Evolutionary conservation across 495 filamentous ascomycete species (phyloP).

Genomic region (Thozetella sp.): DNA sequence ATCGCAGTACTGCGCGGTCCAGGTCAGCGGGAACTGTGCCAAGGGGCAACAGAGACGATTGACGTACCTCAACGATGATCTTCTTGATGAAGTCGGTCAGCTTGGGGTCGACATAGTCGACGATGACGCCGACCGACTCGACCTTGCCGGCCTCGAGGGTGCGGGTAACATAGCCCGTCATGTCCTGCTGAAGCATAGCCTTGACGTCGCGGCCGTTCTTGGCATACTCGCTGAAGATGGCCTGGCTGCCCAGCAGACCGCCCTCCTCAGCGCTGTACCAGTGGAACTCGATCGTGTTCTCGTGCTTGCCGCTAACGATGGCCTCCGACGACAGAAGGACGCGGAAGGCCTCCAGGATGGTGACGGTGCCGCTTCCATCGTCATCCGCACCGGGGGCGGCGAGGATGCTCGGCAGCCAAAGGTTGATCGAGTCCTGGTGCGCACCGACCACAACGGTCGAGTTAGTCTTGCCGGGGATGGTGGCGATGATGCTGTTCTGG

Average conservation of each 20-base stretch:
- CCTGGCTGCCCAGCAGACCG: slow-evolving; percentile 87
- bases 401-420: slow-evolving; percentile 83
- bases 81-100: slow-evolving; percentile 93
- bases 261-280: slow-evolving; percentile 98
- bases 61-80: slow-evolving; percentile 69
- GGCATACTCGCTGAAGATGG: slow-evolving; percentile 86
- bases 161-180: slow-evolving; percentile 89
- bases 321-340: slow-evolving; percentile 53
- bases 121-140: slow-evolving; percentile 91
- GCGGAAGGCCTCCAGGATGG: slow-evolving; percentile 63
- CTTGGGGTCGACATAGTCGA: slow-evolving; percentile 81
- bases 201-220: slow-evolving; percentile 75
- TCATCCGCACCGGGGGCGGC: slow-evolving; percentile 65
- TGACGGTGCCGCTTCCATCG: slow-evolving; percentile 61
- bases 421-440: slow-evolving; percentile 80
- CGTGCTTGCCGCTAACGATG: slow-evolving; percentile 53
- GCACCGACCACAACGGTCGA: slow-evolving; percentile 75
- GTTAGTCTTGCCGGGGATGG: slow-evolving; percentile 83
- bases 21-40: not conserved
- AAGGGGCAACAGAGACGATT: not conserved
- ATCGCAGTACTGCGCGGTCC: slow-evolving; percentile 69
- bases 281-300: slow-evolving; percentile 96
- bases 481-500: slow-evolving; percentile 90
- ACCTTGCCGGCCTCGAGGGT: slow-evolving; percentile 81
- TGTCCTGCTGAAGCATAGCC: slow-evolving; percentile 99